Conservation (phyloP, 768 basidiomycete species). For the Termitomyces sp. region DNA sequence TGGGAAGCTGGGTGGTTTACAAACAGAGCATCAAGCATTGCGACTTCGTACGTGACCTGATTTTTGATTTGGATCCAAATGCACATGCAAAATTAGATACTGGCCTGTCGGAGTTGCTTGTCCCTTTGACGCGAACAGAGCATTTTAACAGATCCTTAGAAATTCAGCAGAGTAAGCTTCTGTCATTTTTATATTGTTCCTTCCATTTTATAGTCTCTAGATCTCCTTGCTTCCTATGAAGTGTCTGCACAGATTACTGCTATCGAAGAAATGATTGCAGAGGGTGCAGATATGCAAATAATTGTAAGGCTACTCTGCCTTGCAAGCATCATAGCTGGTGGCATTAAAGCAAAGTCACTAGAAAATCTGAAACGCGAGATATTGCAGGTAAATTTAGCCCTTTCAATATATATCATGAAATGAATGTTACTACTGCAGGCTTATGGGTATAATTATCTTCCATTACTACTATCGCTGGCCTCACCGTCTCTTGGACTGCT, state of each 20-base stretch:
- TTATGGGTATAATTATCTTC: conserved; percentile 74
- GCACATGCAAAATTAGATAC: conserved; percentile 58
- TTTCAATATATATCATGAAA: conserved; percentile 25
- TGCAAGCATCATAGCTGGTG: conserved; percentile 78
- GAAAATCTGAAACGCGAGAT: conserved; percentile 91
- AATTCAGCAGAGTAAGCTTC: conserved; percentile 84
- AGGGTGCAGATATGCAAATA: conserved; percentile 77
- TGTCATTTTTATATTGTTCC: not conserved
- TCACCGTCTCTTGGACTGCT: conserved; percentile 66
- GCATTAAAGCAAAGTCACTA: conserved; percentile 81
- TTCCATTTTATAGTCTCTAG: conserved; percentile 35
- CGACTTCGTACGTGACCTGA: conserved; percentile 65
- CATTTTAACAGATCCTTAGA: conserved; percentile 90
- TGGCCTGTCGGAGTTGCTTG: conserved; percentile 86
- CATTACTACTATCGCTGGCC: conserved; percentile 62
- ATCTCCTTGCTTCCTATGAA: conserved; percentile 93
- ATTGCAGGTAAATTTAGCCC: conserved; percentile 53
- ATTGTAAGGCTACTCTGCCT: conserved; percentile 83
- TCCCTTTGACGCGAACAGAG: conserved; percentile 80
- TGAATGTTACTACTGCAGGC: conserved; percentile 36
- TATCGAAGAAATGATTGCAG: conserved; percentile 88
- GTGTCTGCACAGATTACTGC: conserved; percentile 72
- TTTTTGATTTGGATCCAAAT: not conserved
- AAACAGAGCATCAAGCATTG: conserved; percentile 87
- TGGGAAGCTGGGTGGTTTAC: conserved; percentile 88